Base-by-base conservation (phyloP, 805 yeast genomes). In the Yarrowia sp. region DNA sequence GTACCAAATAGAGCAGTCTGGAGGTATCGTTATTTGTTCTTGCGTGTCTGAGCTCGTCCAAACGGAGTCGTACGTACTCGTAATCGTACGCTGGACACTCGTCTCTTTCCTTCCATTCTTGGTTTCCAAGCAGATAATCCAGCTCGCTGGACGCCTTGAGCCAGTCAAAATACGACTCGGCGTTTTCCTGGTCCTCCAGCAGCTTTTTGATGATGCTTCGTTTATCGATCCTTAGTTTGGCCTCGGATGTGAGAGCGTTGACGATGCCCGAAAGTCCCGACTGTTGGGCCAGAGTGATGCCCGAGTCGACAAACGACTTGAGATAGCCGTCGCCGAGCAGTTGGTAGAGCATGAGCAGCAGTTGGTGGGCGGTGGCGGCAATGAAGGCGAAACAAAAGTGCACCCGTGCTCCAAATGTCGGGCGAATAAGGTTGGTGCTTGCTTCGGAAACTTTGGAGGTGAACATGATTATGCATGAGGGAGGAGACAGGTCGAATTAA, bases 51-150 rank as follows among this genome's bases (percentile, higher is more conserved):
- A 95, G 77, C 65, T 86, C 87, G 4, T 71, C 68, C 49, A 90
- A 76, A 65, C 85, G 77, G 10, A 74, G 74, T 66, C 77, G 76
- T 1, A 95, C 82, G 49, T 88, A 76, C 64, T 83, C 79, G 71
- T 84, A 85, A 75, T 95, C 97, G 72, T 91, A 95, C 24, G 88
- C 74, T n/a, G 81, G 79, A 1, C 91, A 83, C 66, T 82, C 85
- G 32, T 70, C 71, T 58, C 80, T 77, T 17, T 77, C 71, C 71
- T 92, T 92, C 99, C 99, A 93, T 16, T 75, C 71, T 62, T 87
- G 84, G 68, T 85, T 83, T 21, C 86, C 85, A 64, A 85, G 79
- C 17, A 89, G 71, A 28, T 78, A 79, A 72, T 93, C 99, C 28
- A 93, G 78, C 66, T 83, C 74, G 24, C 80, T 71, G 8, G 93